A percentile compares a stretch with the other conserved stretches of the same genome.
phyloP scores from a whole-genome alignment of 345 rosid species.

The Populus nigra region DNA sequence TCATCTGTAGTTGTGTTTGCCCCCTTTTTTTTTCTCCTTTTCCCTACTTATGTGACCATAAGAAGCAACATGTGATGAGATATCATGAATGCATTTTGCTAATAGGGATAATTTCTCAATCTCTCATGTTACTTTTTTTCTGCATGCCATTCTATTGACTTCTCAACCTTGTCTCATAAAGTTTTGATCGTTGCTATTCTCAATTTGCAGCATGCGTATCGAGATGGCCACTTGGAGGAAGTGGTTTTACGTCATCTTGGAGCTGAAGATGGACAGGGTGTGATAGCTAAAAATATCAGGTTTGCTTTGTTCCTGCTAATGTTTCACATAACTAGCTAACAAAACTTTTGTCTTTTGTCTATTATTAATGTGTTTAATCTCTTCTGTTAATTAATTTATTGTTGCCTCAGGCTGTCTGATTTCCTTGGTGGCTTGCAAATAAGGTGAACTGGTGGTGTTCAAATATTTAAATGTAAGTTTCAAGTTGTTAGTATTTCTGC shows the following conservation, averaged over 20 bases:
- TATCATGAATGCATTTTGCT: not conserved
- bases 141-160: not conserved
- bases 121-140: not conserved
- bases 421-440: constrained; percentile 50
- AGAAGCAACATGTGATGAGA: not conserved
- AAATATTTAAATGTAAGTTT: constrained; percentile 9
- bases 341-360: not conserved
- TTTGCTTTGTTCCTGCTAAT: not conserved
- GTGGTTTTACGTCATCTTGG: constrained; percentile 66
- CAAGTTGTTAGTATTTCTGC: not conserved
- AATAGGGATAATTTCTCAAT: not conserved
- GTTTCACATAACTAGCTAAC: not conserved
- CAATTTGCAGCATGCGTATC: constrained; percentile 62
- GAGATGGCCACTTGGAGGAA: constrained; percentile 77
- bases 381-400: not conserved
- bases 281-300: constrained; percentile 62
- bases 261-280: constrained; percentile 58
- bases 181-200: not conserved
- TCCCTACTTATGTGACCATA: not conserved
- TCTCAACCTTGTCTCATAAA: not conserved
- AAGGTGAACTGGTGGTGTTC: constrained; percentile 11
- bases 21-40: not conserved
- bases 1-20: not conserved
- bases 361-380: not conserved
- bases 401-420: constrained; percentile 62